Conservation (phyloP, 495 filamentous ascomycete species). For the Emericellopsis terricola region DNA sequence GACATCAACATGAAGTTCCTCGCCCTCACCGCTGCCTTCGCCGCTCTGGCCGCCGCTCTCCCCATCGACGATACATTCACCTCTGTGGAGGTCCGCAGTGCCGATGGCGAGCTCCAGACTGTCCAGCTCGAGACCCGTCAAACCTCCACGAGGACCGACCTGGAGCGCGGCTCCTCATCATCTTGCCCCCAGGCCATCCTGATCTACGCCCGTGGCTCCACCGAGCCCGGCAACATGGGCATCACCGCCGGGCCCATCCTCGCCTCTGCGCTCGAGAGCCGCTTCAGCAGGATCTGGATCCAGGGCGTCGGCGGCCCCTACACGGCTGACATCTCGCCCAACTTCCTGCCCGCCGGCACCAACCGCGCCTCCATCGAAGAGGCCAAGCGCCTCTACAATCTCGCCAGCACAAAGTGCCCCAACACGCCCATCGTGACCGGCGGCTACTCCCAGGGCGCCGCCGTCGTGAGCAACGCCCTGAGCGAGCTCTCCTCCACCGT, state of each 20-base stretch:
- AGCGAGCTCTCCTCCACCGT: not conserved
- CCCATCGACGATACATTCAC: not conserved
- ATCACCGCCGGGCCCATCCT: not conserved
- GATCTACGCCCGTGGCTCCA: conserved; percentile 23
- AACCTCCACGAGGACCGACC: not conserved
- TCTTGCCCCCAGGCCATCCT: conserved; percentile 15
- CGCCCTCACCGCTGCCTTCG: not conserved
- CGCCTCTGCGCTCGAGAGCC: not conserved
- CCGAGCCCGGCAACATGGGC: conserved; percentile 26
- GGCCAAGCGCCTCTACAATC: conserved; percentile 1
- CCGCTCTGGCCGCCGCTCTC: not conserved
- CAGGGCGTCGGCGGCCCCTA: conserved; percentile 2
- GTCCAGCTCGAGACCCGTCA: not conserved
- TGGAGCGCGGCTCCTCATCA: not conserved
- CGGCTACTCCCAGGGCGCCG: conserved; percentile 21
- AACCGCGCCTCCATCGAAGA: conserved; percentile 1
- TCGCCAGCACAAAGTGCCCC: conserved; percentile 1
- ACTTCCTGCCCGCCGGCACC: not conserved
- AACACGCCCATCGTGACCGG: conserved; percentile 1
- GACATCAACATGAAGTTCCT: not conserved
- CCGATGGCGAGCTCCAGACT: too few species aligned
- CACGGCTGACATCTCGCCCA: conserved; percentile 2
- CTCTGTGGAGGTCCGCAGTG: not conserved
- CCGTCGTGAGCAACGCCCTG: conserved; percentile 11
- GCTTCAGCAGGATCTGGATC: not conserved